These are phyloP conservation scores for Backusella psychrophila DNA, from an alignment of 192 early-diverging fungal species.

Conservation along the genomic window DNA sequence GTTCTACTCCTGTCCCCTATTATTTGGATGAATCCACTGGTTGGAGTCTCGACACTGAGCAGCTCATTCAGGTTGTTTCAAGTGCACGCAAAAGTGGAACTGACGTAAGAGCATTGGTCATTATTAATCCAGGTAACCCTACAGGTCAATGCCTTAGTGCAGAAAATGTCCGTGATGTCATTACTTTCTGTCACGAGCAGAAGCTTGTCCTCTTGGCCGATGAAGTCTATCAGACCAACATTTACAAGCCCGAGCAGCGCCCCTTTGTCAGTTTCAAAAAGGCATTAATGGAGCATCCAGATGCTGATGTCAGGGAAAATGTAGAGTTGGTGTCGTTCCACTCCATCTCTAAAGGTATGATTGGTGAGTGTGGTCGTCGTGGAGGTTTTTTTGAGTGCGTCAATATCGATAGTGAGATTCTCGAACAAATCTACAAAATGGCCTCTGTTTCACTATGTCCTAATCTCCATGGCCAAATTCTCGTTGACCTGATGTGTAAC, in stretches of 20 bases:
- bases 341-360: constrained; percentile 95
- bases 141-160: constrained; percentile 86
- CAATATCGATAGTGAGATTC: constrained; percentile 68
- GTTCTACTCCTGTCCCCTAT: constrained; percentile 87
- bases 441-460: constrained; percentile 91
- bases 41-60: constrained; percentile 74
- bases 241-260: constrained; percentile 70
- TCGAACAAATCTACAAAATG: constrained; percentile 91
- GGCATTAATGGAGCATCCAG: constrained; percentile 72
- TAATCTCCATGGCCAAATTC: constrained; percentile 90
- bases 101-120: constrained; percentile 91
- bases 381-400: constrained; percentile 97
- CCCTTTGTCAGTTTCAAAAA: constrained; percentile 99
- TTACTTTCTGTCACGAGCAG: constrained; percentile 83
- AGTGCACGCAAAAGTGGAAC: constrained; percentile 64
- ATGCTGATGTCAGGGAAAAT: constrained; percentile 48
- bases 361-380: constrained; percentile 97
- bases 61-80: constrained; percentile 60
- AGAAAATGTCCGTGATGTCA: constrained; percentile 85
- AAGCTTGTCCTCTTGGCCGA: constrained; percentile 87
- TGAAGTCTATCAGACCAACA: constrained; percentile 98
- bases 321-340: constrained; percentile 96
- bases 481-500: constrained; percentile 90
- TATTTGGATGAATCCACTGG: constrained; percentile 83
- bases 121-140: constrained; percentile 99